Evolutionary conservation across 2,329 filamentous ascomycete species (phyloP).

Genomic region (Didymella arachidicola): DNA sequence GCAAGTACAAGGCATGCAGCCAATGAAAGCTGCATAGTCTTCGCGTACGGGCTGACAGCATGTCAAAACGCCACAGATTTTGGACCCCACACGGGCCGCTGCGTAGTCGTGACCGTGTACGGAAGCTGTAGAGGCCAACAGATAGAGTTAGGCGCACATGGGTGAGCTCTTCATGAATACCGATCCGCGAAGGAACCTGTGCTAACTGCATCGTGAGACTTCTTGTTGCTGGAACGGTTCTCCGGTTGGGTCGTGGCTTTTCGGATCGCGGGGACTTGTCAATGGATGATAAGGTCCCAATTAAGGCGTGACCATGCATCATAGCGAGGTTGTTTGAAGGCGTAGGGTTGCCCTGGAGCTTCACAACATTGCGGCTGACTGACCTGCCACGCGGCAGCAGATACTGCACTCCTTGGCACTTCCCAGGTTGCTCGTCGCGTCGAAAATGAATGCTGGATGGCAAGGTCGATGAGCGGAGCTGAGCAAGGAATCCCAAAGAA

Average conservation of each 20-base stretch:
- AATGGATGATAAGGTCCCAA: background rate
- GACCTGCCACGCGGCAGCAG: background rate
- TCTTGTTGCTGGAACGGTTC: too few relatives aligned
- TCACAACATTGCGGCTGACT: background rate
- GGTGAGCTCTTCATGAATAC: background rate
- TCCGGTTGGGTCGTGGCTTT: too few relatives aligned
- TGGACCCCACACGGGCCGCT: conserved; percentile 2
- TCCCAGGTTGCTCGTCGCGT: background rate
- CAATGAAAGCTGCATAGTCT: background rate
- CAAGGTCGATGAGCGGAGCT: too few relatives aligned
- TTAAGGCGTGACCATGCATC: too few relatives aligned
- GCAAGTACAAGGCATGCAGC: background rate
- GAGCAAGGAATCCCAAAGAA: too few relatives aligned
- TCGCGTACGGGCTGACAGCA: background rate
- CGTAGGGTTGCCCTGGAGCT: background rate
- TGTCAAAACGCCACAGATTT: background rate
- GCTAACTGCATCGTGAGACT: too few relatives aligned
- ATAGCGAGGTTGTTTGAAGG: too few relatives aligned
- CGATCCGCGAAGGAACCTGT: background rate
- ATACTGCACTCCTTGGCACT: background rate
- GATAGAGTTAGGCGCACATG: background rate
- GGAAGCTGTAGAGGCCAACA: background rate
- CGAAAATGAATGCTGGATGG: too few relatives aligned
- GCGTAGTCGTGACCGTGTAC: background rate
- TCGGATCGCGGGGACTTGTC: too few relatives aligned